Base-by-base conservation (phyloP, 78 protist species). In the Isochrysis galbana region DNA sequence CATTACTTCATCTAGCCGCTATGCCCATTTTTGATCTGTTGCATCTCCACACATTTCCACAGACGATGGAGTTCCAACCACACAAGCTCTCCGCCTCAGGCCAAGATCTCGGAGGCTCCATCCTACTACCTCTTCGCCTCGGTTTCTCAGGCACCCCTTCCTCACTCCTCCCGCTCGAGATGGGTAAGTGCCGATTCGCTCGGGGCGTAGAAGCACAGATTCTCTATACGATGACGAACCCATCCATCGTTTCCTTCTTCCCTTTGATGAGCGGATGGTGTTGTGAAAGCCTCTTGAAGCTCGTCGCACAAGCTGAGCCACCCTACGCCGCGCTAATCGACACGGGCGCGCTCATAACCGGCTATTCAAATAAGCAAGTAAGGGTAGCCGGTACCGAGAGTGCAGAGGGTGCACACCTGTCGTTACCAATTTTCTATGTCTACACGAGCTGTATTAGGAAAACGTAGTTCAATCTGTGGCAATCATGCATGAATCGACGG, bases 331-430 rank as follows among this genome's bases (percentile, higher is more conserved):
- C 97, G 39, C 96, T 96, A 48, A 96, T 96, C 61, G 97, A 96
- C 94, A 94, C 96, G 4, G 97, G 97, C 23, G 97, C 97, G 21
- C 92, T 93, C 48, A 91, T 96, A 41, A 95, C 97, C 39, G 95
- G 95, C 34, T 17, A 93, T 69, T 39, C 74, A 5, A 67, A 67
- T n/a, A n/a, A n/a, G n/a, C n/a, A n/a, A n/a, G n/a, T n/a, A n/a
- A n/a, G n/a, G n/a, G 87, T 54, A 96, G 94, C n/a, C n/a, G n/a
- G n/a, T n/a, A n/a, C n/a, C n/a, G n/a, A n/a, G n/a, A n/a, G n/a
- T n/a, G n/a, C n/a, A n/a, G n/a, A n/a, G n/a, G n/a, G n/a, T n/a
- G n/a, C n/a, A n/a, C n/a, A n/a, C n/a, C n/a, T n/a, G n/a, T n/a
- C n/a, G n/a, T n/a, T n/a, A n/a, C n/a, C n/a, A n/a, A n/a, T n/a